Percentiles rank a stretch among this genome's conserved stretches.
phyloP scores from a whole-genome alignment of 1,284 basidiomycete species.

The Rhodotorula sp. region DNA sequence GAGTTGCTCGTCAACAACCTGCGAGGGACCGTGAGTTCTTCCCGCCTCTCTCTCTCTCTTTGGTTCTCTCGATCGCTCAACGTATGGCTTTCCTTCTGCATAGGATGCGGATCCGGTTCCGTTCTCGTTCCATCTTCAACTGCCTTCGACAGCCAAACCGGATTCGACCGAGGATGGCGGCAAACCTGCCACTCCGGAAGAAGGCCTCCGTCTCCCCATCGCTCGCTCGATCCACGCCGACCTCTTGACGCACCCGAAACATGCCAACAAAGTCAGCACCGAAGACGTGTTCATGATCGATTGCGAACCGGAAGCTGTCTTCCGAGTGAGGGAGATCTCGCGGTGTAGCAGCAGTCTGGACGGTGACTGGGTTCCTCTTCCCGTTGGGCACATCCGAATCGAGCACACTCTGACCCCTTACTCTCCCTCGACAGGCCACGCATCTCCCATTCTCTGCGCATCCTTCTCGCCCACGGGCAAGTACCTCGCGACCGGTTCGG shows the following conservation, averaged over 20 bases:
- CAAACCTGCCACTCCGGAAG: conserved; percentile 23
- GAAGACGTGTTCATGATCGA: conserved; percentile 84
- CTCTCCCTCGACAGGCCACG: conserved; percentile 62
- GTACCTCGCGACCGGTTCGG: conserved; percentile 88
- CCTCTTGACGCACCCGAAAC: conserved; percentile 56
- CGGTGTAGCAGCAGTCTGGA: conserved; percentile 88
- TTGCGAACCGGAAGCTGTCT: conserved; percentile 93
- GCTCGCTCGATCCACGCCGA: conserved; percentile 75
- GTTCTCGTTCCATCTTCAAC: conserved; percentile 77
- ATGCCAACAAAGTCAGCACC: conserved; percentile 60
- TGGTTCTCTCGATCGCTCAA: conserved; percentile 4
- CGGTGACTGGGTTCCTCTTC: conserved; percentile 54
- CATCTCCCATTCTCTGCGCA: conserved; percentile 89
- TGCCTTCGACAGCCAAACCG: conserved; percentile 49
- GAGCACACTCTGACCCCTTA: background rate
- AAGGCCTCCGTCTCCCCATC: conserved; percentile 67
- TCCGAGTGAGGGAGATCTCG: conserved; percentile 87
- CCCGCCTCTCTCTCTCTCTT: background rate
- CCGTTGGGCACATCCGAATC: no score
- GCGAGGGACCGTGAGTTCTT: conserved; percentile 61
- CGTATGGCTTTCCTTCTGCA: background rate
- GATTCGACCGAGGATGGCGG: conserved; percentile 1
- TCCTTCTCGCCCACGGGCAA: conserved; percentile 91
- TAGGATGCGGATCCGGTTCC: conserved; percentile 83
- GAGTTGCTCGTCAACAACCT: conserved; percentile 83